Conservation (phyloP, 768 basidiomycete genomes). For the Naganishia kalamii region DNA sequence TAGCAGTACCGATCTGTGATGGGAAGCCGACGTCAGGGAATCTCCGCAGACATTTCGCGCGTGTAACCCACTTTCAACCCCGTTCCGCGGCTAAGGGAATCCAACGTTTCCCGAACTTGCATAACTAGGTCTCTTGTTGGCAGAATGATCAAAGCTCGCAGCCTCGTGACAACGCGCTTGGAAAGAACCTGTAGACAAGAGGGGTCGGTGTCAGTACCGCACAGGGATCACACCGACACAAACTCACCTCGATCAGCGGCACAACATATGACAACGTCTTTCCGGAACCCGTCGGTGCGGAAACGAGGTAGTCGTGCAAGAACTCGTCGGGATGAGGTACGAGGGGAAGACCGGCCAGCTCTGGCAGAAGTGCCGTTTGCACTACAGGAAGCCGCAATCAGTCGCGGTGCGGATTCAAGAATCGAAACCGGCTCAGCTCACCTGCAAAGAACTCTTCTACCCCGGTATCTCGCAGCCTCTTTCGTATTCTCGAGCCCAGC, state of each 20-base stretch:
- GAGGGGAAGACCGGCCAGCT: constrained; percentile 55
- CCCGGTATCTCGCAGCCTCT: constrained; percentile 65
- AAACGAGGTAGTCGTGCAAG: constrained; percentile 79
- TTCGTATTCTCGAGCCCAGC: constrained; percentile 50
- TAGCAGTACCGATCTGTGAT: constrained; percentile 69
- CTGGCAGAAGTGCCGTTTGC: constrained; percentile 79
- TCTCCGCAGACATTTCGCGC: no score
- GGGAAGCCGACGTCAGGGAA: no score
- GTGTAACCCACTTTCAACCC: constrained; percentile 65
- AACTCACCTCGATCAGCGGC: constrained; percentile 75
- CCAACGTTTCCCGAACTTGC: constrained; percentile 90
- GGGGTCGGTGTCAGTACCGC: background rate
- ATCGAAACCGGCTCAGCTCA: constrained; percentile 44
- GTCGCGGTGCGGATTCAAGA: background rate
- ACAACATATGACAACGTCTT: constrained; percentile 95
- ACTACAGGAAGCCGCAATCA: constrained; percentile 52
- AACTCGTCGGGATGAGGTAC: constrained; percentile 60
- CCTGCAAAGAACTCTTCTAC: constrained; percentile 85
- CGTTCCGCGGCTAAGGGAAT: constrained; percentile 72
- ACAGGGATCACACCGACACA: background rate
- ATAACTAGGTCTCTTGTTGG: constrained; percentile 88
- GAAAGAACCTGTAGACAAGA: constrained; percentile 57
- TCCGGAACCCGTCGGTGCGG: constrained; percentile 94
- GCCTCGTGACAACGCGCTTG: constrained; percentile 65
- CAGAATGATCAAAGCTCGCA: constrained; percentile 80